Conservation (phyloP, 352 stramenopile species). For the Detonula confervacea region DNA sequence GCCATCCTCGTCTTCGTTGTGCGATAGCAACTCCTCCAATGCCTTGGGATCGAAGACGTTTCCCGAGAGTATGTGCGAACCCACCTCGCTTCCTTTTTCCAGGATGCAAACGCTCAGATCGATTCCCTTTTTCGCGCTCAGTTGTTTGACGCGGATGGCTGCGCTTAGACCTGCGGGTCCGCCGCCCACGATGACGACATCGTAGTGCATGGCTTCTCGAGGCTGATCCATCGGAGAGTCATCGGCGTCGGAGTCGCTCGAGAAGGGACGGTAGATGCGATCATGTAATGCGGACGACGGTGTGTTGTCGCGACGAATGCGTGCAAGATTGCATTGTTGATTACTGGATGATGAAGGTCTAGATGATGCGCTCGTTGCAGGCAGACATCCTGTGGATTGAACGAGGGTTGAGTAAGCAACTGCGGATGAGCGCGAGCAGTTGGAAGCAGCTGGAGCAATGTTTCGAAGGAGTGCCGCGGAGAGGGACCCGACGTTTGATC, state of each 20-base stretch:
- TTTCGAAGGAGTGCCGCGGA: neutral
- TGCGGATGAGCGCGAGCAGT: neutral
- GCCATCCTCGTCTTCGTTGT: constrained; percentile 91
- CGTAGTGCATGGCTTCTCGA: constrained; percentile 69
- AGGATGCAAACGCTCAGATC: constrained; percentile 87
- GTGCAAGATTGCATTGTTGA: neutral
- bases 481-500: constrained; percentile 4
- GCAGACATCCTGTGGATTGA: neutral
- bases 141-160: constrained; percentile 98
- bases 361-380: no score
- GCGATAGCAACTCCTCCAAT: constrained; percentile 95
- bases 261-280: no score
- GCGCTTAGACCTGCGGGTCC: constrained; percentile 92
- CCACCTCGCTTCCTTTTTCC: constrained; percentile 90
- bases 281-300: no score
- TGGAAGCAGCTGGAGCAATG: neutral
- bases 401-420: neutral
- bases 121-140: constrained; percentile 91
- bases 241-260: neutral
- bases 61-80: constrained; percentile 97
- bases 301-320: no score
- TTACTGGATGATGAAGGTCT: no score
- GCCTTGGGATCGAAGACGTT: constrained; percentile 98
- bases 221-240: constrained; percentile 27
- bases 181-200: constrained; percentile 96